A percentile compares a stretch with the other conserved stretches of the same genome.
phyloP scores from a whole-genome alignment of 768 basidiomycete species.

The Gelatoporia subvermispora region DNA sequence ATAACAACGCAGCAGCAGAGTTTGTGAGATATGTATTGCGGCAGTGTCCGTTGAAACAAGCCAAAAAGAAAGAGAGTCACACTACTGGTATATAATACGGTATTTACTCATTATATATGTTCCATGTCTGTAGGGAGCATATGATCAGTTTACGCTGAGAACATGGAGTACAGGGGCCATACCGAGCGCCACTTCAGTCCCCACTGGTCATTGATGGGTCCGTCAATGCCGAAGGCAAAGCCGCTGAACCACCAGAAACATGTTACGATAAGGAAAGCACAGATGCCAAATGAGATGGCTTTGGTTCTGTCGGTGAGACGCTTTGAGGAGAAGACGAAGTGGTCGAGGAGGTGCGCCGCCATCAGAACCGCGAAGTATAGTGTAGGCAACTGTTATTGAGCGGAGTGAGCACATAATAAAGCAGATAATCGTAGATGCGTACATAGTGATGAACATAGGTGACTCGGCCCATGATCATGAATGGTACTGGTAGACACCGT shows the following conservation, averaged over 20 bases:
- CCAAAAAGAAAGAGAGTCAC: too few relatives aligned
- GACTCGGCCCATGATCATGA: slow-evolving; percentile 96
- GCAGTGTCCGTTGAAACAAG: too few relatives aligned
- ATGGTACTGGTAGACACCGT: slow-evolving; percentile 60
- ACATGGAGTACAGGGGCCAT: slow-evolving; percentile 13
- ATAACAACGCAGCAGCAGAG: too few relatives aligned
- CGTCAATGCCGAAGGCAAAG: slow-evolving; percentile 88
- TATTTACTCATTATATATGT: slow-evolving; percentile 28
- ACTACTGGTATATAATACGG: slow-evolving; percentile 6
- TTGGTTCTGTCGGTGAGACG: slow-evolving; percentile 63
- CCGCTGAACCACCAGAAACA: slow-evolving; percentile 95
- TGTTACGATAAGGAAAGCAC: slow-evolving; percentile 54
- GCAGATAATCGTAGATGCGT: slow-evolving; percentile 26
- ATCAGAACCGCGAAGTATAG: slow-evolving; percentile 96
- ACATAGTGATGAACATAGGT: slow-evolving; percentile 97
- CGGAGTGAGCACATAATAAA: not conserved
- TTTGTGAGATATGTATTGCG: too few relatives aligned
- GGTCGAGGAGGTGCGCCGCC: slow-evolving; percentile 86
- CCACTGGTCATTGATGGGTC: slow-evolving; percentile 74
- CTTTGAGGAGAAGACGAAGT: slow-evolving; percentile 81
- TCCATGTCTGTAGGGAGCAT: slow-evolving; percentile 26
- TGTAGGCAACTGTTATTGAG: slow-evolving; percentile 70
- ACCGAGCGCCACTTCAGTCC: slow-evolving; percentile 77
- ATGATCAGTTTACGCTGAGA: slow-evolving; percentile 1
- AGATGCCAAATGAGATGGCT: slow-evolving; percentile 61